Evolutionary conservation across 805 yeast genomes (phyloP).

Genomic region (Candida pseudofarinosa): DNA sequence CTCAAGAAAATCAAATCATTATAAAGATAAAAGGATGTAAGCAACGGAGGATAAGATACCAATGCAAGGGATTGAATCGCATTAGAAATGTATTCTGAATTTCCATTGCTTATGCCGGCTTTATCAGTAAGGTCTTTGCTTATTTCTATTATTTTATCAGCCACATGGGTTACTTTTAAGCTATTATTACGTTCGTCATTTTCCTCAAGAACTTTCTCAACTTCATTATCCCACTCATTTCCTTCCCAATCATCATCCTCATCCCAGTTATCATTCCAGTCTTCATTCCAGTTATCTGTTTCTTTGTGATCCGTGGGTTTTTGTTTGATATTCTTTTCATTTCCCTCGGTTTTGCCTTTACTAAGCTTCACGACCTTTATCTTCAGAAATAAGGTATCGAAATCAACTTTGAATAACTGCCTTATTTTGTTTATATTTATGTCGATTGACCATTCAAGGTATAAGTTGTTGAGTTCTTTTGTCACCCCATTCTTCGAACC

Average conservation of each 20-base stretch:
- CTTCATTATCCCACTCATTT: constrained; percentile 1
- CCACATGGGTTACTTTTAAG: constrained; percentile 18
- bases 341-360: constrained; percentile 1
- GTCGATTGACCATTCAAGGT: constrained; percentile 29
- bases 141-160: constrained; percentile 17
- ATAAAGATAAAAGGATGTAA: constrained; percentile 29
- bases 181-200: constrained; percentile 2
- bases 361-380: constrained; percentile 2
- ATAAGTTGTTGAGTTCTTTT: constrained; percentile 22
- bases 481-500: constrained; percentile 12
- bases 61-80: constrained; percentile 29
- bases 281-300: constrained; percentile 4
- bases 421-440: constrained; percentile 29
- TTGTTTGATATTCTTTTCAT: background rate
- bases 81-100: constrained; percentile 15
- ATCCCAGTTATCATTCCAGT: constrained; percentile 32
- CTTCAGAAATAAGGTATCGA: constrained; percentile 8
- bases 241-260: constrained; percentile 8
- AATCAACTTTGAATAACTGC: constrained; percentile 13
- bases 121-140: constrained; percentile 19
- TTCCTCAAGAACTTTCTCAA: background rate
- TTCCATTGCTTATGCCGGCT: constrained; percentile 9
- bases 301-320: constrained; percentile 17
- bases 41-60: constrained; percentile 27
- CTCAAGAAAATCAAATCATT: constrained; percentile 31